Conservation (phyloP, 257 asterid genomes). For the Capsicum rhomboideum region DNA sequence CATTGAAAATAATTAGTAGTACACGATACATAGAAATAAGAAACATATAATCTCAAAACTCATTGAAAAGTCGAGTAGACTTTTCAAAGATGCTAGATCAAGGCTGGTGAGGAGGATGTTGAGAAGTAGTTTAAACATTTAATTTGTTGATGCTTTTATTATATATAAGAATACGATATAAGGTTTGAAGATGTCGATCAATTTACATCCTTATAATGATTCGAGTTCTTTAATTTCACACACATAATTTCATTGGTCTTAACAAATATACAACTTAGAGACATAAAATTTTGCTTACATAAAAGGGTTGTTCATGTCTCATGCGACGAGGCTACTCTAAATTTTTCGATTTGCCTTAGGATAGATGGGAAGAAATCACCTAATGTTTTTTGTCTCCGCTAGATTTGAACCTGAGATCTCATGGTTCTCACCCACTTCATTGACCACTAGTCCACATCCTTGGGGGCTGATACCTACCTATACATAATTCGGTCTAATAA, state of each 20-base stretch:
- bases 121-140: neutral
- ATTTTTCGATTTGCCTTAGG: neutral
- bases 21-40: neutral
- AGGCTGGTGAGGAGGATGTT: neutral
- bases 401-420: too few species aligned
- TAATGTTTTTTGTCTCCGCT: too few species aligned
- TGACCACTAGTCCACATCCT: too few species aligned
- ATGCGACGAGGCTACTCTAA: constrained; percentile 1
- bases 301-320: neutral
- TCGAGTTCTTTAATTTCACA: neutral
- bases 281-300: neutral
- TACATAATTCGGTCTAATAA: neutral
- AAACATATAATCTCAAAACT: neutral
- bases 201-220: neutral
- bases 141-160: neutral
- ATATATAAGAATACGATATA: neutral
- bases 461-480: neutral
- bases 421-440: too few species aligned
- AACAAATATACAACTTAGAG: neutral
- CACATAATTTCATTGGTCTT: neutral
- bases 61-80: neutral
- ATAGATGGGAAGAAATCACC: too few species aligned
- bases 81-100: neutral
- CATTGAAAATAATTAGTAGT: neutral
- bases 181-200: neutral